Base-by-base conservation (phyloP, 179 eudicot genomes). In the Corrigiola litoralis region DNA sequence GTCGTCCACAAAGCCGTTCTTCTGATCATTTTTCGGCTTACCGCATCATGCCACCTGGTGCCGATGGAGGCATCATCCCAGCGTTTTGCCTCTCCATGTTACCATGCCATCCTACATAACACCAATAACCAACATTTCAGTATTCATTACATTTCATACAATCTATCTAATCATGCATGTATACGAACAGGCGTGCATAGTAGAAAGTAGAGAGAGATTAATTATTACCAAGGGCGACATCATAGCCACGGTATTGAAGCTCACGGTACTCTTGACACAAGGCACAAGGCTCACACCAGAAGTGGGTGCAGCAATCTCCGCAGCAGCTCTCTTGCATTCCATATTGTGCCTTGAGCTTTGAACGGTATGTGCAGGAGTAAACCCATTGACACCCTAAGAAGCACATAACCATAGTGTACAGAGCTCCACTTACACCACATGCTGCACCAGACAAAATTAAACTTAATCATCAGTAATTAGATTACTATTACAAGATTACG, bases 251-350 rank as follows among this genome's bases (percentile, higher is more conserved):
- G 47, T 53, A 52, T 34, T 76, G 67, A 48, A 85, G 90, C 75
- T 85, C 90, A 13, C 87, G 82, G 40, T 79, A 77, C 63, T 81
- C 86, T 66, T 84, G 89, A 37, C 86, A 79, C 36, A 84, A 44
- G 65, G 87, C 87, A 59, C 90, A 85, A 4, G 52, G 13, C 59
- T 74, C 83, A 14, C 90, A 85, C 6, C 68, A 82, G 34, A 63
- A 79, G 54, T 85, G 90, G 7, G 75, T 69, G 33, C 77, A 65
- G 53, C 77, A 78, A 68, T 85, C 83, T 4, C 27, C 72, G 27
- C 81, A 72, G 20, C 73, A 71, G 47, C 21, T 38, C 12, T 74
- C 73, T 0, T 24, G 61, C 54, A 85, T 66, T 6, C 32, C 59
- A 70, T 63, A 74, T 28, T 75, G 77, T 16, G 61, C 47, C 52